Percentiles rank a stretch among this genome's conserved stretches.
These are phyloP conservation scores for Remersonia thermophila DNA, from an alignment of 2,329 filamentous ascomycete species.

Conservation along the genomic window DNA sequence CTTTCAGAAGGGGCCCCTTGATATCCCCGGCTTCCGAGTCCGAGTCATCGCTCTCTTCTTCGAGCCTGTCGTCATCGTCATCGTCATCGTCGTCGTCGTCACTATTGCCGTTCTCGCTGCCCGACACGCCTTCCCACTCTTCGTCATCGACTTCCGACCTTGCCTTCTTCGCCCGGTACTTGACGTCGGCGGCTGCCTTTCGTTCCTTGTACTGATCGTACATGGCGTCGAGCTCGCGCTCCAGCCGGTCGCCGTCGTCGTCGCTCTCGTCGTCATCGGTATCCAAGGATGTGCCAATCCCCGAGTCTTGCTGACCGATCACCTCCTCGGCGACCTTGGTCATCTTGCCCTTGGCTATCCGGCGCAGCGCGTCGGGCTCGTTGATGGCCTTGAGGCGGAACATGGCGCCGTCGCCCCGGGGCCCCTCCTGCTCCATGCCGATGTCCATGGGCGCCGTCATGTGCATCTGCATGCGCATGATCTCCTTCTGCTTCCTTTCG, in stretches of 20 bases:
- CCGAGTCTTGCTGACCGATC: slow-evolving; percentile 48
- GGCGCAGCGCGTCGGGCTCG: slow-evolving; percentile 55
- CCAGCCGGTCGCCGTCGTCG: slow-evolving; percentile 69
- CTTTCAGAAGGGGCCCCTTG: slow-evolving; percentile 45
- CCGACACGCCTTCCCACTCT: slow-evolving; percentile 85
- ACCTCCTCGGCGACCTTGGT: slow-evolving; percentile 47
- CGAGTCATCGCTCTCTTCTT: slow-evolving; percentile 49
- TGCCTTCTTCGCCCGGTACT: slow-evolving; percentile 81
- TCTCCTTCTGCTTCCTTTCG: slow-evolving; percentile 86
- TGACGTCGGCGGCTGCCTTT: slow-evolving; percentile 69
- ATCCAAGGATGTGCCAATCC: slow-evolving; percentile 40
- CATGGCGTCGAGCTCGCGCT: slow-evolving; percentile 74
- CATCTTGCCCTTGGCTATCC: slow-evolving; percentile 71
- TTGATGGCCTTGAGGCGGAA: slow-evolving; percentile 78
- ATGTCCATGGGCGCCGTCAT: slow-evolving; percentile 96
- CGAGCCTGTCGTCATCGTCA: slow-evolving; percentile 38
- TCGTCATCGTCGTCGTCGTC: slow-evolving; percentile 48
- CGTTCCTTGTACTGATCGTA: slow-evolving; percentile 78
- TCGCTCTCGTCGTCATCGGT: slow-evolving; percentile 52
- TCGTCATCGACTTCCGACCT: slow-evolving; percentile 71
- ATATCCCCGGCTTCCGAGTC: slow-evolving; percentile 39
- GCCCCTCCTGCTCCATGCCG: slow-evolving; percentile 75
- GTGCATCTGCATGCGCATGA: slow-evolving; percentile 92
- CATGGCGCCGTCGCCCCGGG: slow-evolving; percentile 68
- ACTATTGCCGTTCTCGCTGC: slow-evolving; percentile 44